phyloP scores from a whole-genome alignment of 352 stramenopile genomes.

The Globisporangium parvum region DNA sequence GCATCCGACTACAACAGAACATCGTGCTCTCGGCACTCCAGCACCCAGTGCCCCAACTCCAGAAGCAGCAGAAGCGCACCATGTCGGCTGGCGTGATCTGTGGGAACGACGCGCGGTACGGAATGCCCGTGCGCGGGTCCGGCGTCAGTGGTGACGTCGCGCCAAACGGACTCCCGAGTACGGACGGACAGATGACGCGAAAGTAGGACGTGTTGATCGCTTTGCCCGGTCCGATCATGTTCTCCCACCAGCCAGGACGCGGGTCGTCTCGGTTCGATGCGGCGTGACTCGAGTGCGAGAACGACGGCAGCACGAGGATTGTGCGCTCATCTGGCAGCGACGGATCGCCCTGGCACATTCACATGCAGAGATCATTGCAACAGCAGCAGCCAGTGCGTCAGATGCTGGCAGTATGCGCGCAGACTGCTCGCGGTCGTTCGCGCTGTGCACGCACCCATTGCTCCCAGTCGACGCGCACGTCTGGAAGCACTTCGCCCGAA shows the following conservation, averaged over 20 bases:
- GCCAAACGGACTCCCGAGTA: constrained; percentile 81
- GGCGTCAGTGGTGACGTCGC: constrained; percentile 66
- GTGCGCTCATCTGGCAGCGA: constrained; percentile 64
- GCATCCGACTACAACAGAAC: background rate
- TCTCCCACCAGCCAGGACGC: constrained; percentile 82
- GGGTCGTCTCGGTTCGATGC: constrained; percentile 78
- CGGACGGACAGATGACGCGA: constrained; percentile 79
- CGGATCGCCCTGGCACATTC: constrained; percentile 36
- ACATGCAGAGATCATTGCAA: background rate
- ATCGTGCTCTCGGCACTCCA: too few species aligned
- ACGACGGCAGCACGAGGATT: constrained; percentile 78
- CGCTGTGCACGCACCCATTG: constrained; percentile 41
- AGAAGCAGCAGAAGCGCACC: constrained; percentile 17
- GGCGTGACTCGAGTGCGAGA: constrained; percentile 83
- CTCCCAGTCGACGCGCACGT: constrained; percentile 70
- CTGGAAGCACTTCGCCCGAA: constrained; percentile 44
- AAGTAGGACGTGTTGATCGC: constrained; percentile 88
- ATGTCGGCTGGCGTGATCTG: constrained; percentile 84
- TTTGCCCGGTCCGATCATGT: constrained; percentile 82
- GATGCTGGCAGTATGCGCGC: background rate
- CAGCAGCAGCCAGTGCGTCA: background rate
- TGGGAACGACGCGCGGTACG: constrained; percentile 70
- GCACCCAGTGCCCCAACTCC: too few species aligned
- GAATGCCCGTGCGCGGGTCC: constrained; percentile 53
- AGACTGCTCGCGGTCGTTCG: too few species aligned